Percentiles rank a stretch among this genome's conserved stretches.
phyloP scores from a whole-genome alignment of 495 filamentous ascomycete genomes.

The Xylaria grammica region DNA sequence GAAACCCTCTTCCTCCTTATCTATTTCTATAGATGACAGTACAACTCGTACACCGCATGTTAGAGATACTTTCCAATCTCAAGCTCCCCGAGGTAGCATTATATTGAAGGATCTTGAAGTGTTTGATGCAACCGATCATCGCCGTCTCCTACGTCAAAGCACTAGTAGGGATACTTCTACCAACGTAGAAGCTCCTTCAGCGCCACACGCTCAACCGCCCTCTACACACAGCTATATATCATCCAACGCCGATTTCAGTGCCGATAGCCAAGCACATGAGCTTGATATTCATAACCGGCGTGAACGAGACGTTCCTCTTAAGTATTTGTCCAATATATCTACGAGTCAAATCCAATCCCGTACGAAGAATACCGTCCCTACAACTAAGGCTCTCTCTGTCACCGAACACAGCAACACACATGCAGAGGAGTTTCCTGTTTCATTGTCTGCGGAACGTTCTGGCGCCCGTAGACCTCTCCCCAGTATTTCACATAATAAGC shows the following conservation, averaged over 20 bases:
- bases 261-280: not conserved
- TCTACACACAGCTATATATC: not conserved
- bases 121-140: constrained; percentile 34
- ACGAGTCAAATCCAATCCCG: not conserved
- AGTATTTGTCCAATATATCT: not conserved
- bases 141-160: constrained; percentile 12
- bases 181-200: not conserved
- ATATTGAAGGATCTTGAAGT: constrained; percentile 33
- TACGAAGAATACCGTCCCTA: not conserved
- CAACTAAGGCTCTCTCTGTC: not conserved
- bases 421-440: not conserved
- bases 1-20: not conserved
- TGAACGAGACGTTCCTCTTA: not conserved
- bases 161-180: not conserved
- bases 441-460: not conserved
- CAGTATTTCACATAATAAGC: not conserved
- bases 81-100: constrained; percentile 22
- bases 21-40: not conserved
- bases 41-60: not conserved
- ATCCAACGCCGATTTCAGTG: not conserved
- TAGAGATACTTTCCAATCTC: not conserved
- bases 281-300: not conserved
- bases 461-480: constrained; percentile 17
- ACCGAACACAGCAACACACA: not conserved
- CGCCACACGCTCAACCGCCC: not conserved